Base-by-base conservation (phyloP, 139 green algal genomes). In the Chlamydomonas sphaeroides region DNA sequence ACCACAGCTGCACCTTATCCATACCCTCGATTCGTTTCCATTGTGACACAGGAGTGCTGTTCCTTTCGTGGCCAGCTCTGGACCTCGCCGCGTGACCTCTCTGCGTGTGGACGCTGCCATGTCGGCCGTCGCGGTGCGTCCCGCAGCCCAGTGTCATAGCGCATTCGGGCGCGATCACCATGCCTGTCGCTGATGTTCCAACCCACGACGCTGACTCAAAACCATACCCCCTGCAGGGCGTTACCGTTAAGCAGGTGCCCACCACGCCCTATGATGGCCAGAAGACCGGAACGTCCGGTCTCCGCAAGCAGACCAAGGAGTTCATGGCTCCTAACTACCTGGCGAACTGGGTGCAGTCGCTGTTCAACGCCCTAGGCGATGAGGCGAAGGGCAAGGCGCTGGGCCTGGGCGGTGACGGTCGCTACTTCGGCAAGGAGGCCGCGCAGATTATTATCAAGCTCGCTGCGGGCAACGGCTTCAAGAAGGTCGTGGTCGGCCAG, bases 361-460 rank as follows among this genome's bases (percentile, higher is more conserved):
- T 99, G 62, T 99, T 99, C 88, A 92, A 92, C 72, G 93, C 96
- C 0, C 90, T 86, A 98, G 96, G 97, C 30, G 92, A 96, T 10
- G 96, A 99, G 86, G 78, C 94, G 18, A 86, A 91, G 78, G 97
- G 97, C 71, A 84, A 96, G 87, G 91, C 91, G 30, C 93, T 99
- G 42, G 96, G 93, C 36, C 90, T 99, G 59, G 97, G 97, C 42
- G 97, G 97, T 20, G 97, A 99, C 70, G 97, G 97, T n/a, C 94
- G 97, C 65, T 99, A 98, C 93, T 99, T 96, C 88, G 98, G 98
- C 89, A 97, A 97, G 85, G 93, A 99, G 87, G 97, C 96, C 4
- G 94, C 96, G 7, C 97, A 98, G 91, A 96, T 96, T 77, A 98
- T 99, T 84, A 90, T 99, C 78, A 99, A 98, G 89, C 88, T 99